Evolutionary conservation across 129 eudicot genomes (phyloP).

Genomic region (Pittosporum tobira): DNA sequence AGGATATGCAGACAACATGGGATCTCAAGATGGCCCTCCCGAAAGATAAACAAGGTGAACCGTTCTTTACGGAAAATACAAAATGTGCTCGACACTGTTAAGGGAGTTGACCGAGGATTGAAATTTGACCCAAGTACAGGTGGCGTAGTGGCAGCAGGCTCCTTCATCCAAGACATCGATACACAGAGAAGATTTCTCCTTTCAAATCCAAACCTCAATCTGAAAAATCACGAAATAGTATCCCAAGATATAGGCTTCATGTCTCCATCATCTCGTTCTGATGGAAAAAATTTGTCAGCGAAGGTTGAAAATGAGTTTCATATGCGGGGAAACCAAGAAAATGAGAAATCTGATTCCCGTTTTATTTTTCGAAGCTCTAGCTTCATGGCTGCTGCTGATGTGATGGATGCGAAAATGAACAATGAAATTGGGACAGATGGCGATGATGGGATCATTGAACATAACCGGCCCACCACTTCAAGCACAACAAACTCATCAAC

Average conservation of each 20-base stretch:
- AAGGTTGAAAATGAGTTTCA: slow-evolving; percentile 42
- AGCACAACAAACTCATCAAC: slow-evolving; percentile 64
- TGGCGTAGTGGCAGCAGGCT: slow-evolving; percentile 50
- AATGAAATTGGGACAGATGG: slow-evolving; percentile 18
- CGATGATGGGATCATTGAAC: slow-evolving; percentile 25
- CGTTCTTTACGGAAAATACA: slow-evolving; percentile 81
- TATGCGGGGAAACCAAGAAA: slow-evolving; percentile 25
- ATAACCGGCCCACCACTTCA: slow-evolving; percentile 48
- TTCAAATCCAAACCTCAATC: slow-evolving; percentile 17
- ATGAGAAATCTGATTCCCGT: slow-evolving; percentile 22
- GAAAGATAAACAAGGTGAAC: slow-evolving; percentile 89
- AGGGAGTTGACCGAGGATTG: slow-evolving; percentile 85
- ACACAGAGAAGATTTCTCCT: slow-evolving; percentile 19
- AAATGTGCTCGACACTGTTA: slow-evolving; percentile 79
- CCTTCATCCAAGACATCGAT: slow-evolving; percentile 40
- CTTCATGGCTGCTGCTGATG: slow-evolving; percentile 27
- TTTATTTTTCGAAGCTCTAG: slow-evolving; percentile 25
- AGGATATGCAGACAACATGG: slow-evolving; percentile 94
- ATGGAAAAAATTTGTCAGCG: slow-evolving; percentile 19
- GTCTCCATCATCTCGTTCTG: slow-evolving; percentile 20
- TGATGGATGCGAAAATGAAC: slow-evolving; percentile 26
- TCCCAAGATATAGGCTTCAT: slow-evolving; percentile 23
- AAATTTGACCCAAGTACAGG: slow-evolving; percentile 74
- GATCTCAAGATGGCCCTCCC: slow-evolving; percentile 94
- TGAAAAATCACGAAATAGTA: slow-evolving; percentile 9